Conservation (phyloP, 169 alveolate genomes). For the Condylostoma magnum region DNA sequence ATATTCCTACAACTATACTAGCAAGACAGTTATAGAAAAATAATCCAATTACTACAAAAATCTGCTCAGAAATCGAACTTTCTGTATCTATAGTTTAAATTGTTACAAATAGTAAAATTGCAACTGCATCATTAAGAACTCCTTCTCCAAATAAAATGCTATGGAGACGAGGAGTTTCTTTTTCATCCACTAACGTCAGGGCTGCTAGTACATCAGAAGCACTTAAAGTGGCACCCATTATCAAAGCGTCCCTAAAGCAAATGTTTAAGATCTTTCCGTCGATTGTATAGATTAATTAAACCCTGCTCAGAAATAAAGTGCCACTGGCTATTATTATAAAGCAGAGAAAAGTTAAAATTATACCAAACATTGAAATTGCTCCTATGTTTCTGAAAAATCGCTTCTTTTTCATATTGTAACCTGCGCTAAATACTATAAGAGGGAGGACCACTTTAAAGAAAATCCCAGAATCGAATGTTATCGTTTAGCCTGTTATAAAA, state of each 20-base stretch:
- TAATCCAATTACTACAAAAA: not conserved
- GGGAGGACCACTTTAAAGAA: slow-evolving; percentile 78
- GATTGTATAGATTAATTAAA: slow-evolving; percentile 19
- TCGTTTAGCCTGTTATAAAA: too few species aligned
- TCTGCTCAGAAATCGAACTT: not conserved
- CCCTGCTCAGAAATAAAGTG: slow-evolving; percentile 7
- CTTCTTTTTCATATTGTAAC: slow-evolving; percentile 63
- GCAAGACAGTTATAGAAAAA: slow-evolving; percentile 13
- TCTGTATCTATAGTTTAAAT: slow-evolving; percentile 25
- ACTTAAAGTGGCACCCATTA: slow-evolving; percentile 76
- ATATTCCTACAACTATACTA: not conserved
- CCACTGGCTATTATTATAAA: slow-evolving; percentile 18
- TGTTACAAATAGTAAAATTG: slow-evolving; percentile 53
- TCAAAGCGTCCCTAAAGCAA: slow-evolving; percentile 59
- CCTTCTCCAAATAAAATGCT: slow-evolving; percentile 84
- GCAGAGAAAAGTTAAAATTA: slow-evolving; percentile 48
- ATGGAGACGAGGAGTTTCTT: slow-evolving; percentile 66
- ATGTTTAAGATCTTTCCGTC: slow-evolving; percentile 18
- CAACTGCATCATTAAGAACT: slow-evolving; percentile 82
- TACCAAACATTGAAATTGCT: slow-evolving; percentile 48
- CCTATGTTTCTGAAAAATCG: slow-evolving; percentile 64
- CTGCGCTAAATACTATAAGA: slow-evolving; percentile 76
- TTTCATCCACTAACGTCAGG: slow-evolving; percentile 76
- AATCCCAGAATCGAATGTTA: slow-evolving; percentile 50
- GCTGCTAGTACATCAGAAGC: slow-evolving; percentile 83